A percentile compares a stretch with the other conserved stretches of the same genome.
These are phyloP conservation scores for Aspergillaceae sp. DNA, from an alignment of 2,329 filamentous ascomycete genomes.

Conservation along the genomic window DNA sequence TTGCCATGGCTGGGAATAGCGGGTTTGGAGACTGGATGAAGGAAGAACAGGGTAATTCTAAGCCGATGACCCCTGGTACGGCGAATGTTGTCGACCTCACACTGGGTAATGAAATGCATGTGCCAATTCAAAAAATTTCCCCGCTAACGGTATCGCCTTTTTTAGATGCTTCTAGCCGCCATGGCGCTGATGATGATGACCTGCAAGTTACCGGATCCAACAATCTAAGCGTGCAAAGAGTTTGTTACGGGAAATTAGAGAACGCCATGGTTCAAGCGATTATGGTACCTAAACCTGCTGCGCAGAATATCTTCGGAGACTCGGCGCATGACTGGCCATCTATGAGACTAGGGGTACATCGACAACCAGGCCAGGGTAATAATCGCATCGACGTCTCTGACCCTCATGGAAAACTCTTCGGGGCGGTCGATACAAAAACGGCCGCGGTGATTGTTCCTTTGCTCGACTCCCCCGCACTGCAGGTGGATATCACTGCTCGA, in stretches of 20 bases:
- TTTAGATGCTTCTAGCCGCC: conserved; percentile 11
- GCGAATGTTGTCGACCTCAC: conserved; percentile 40
- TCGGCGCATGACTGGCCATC: conserved; percentile 55
- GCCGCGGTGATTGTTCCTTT: conserved; percentile 62
- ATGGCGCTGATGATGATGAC: conserved; percentile 28
- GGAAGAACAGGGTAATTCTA: conserved; percentile 43
- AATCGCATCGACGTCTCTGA: conserved; percentile 64
- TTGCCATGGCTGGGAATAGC: conserved; percentile 44
- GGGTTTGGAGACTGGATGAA: conserved; percentile 59
- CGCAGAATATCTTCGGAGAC: conserved; percentile 48
- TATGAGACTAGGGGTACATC: conserved; percentile 63
- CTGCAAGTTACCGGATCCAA: conserved; percentile 42
- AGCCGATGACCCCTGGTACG: conserved; percentile 42
- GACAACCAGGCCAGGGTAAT: conserved; percentile 46
- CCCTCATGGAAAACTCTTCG: conserved; percentile 62
- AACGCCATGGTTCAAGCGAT: conserved; percentile 58
- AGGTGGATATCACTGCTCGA: conserved; percentile 63
- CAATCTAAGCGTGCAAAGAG: conserved; percentile 58
- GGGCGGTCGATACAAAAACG: conserved; percentile 60
- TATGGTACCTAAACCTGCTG: conserved; percentile 59
- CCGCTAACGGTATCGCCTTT: conserved; percentile 12
- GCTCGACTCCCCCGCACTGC: conserved; percentile 56
- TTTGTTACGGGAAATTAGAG: conserved; percentile 74
- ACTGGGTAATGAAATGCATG: conserved; percentile 17
- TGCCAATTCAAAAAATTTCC: not conserved